These are phyloP conservation scores for Malus hybrid DNA, from an alignment of 331 rosid genomes.

Conservation along the genomic window DNA sequence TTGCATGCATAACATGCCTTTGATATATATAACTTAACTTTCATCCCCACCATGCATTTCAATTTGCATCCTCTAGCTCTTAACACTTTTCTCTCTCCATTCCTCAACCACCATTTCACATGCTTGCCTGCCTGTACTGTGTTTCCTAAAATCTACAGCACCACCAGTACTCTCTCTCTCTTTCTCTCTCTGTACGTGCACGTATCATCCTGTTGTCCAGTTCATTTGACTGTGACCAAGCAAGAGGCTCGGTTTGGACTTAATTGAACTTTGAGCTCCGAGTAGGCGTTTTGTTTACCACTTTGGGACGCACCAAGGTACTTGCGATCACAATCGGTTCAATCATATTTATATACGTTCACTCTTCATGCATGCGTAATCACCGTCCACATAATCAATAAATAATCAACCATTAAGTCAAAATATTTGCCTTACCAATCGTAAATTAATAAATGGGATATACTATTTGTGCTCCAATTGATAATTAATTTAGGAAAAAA, in stretches of 20 bases:
- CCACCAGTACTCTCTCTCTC: not conserved
- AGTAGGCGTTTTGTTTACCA: not conserved
- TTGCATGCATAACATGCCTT: too few species aligned
- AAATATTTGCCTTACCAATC: not conserved
- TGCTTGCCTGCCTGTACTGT: slow-evolving; percentile 45
- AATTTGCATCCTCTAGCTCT: not conserved
- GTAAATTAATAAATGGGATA: not conserved
- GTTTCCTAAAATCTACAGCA: not conserved
- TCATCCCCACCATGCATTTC: too few species aligned
- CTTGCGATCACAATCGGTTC: not conserved
- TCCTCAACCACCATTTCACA: slow-evolving; percentile 30
- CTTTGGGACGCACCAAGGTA: not conserved
- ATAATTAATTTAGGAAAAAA: not conserved
- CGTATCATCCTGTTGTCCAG: not conserved
- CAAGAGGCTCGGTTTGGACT: not conserved
- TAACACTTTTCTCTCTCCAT: slow-evolving; percentile 2
- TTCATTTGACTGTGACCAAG: not conserved
- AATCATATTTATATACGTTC: not conserved
- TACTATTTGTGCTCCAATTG: not conserved
- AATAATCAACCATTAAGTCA: too few species aligned
- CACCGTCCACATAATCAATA: not conserved
- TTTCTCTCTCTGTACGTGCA: not conserved
- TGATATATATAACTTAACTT: too few species aligned
- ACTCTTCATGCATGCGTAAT: not conserved
- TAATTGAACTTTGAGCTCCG: not conserved